Percentiles rank a stretch among this genome's conserved stretches.
These are phyloP conservation scores for Mycena kentingensis DNA, from an alignment of 768 basidiomycete genomes.

Conservation along the genomic window DNA sequence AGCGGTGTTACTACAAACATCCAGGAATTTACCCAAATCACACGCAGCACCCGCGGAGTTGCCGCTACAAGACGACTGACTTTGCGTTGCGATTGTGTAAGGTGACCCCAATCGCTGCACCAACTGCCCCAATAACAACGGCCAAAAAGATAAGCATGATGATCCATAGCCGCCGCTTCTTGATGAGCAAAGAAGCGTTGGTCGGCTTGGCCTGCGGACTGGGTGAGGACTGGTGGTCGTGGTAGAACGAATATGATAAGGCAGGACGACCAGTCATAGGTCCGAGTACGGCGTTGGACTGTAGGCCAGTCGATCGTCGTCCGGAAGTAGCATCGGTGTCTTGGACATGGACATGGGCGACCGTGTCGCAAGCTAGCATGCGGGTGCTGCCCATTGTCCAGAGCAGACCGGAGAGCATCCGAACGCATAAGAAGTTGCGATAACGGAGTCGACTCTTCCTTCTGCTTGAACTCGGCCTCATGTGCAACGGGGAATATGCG, in stretches of 20 bases:
- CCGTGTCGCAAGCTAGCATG: conserved; percentile 51
- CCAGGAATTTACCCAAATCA: conserved; percentile 50
- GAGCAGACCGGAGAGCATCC: conserved; percentile 45
- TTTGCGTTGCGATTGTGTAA: conserved; percentile 33
- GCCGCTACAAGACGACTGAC: conserved; percentile 28
- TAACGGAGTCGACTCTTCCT: conserved; percentile 51
- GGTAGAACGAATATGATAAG: too few species aligned
- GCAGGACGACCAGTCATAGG: too few species aligned
- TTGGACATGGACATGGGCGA: too few species aligned
- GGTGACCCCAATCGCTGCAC: conserved; percentile 47
- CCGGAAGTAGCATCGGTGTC: conserved; percentile 4
- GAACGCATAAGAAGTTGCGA: conserved; percentile 56
- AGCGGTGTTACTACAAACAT: not conserved
- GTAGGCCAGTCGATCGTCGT: conserved; percentile 3
- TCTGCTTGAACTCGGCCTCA: conserved; percentile 44
- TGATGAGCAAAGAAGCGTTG: not conserved
- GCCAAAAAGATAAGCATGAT: conserved; percentile 36
- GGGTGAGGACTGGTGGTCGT: conserved; percentile 1
- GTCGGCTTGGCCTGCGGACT: conserved; percentile 11
- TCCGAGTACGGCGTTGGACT: not conserved
- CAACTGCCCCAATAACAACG: conserved; percentile 43
- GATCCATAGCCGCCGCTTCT: conserved; percentile 28
- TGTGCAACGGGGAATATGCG: conserved; percentile 45
- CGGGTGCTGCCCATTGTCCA: conserved; percentile 58
- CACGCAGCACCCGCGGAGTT: conserved; percentile 54